phyloP scores from a whole-genome alignment of 208 protist genomes.

The Leishmania mexicana region DNA sequence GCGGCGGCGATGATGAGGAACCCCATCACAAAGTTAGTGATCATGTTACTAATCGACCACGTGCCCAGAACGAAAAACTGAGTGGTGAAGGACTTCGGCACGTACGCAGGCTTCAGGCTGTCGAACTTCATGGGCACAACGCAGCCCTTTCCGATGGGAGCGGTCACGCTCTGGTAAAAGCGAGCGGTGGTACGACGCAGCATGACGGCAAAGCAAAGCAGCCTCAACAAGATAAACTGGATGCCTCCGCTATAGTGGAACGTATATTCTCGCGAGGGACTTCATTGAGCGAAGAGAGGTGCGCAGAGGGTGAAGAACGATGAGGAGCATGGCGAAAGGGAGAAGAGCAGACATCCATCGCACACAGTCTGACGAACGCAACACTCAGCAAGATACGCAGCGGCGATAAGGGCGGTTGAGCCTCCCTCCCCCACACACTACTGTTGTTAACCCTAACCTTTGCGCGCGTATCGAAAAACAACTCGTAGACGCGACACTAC shows the following conservation, averaged over 20 bases:
- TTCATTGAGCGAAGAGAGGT: not conserved
- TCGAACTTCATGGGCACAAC: conserved; percentile 85
- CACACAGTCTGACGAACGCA: not conserved
- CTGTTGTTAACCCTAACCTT: not conserved
- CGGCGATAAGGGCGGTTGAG: not conserved
- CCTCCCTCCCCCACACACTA: not conserved
- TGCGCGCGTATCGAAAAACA: not conserved
- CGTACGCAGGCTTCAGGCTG: conserved; percentile 78
- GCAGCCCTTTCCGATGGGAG: conserved; percentile 76
- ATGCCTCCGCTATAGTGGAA: not conserved
- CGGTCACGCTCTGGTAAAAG: conserved; percentile 61
- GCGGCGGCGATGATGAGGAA: conserved; percentile 79
- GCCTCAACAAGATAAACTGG: conserved; percentile 7
- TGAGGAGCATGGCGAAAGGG: not conserved
- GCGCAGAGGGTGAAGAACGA: no score
- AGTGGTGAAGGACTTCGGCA: conserved; percentile 76
- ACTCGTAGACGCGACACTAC: not conserved
- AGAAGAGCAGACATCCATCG: not conserved
- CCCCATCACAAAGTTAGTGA: conserved; percentile 76
- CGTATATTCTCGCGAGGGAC: not conserved
- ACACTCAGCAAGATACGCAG: not conserved
- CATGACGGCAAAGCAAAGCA: conserved; percentile 34
- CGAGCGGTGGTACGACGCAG: conserved; percentile 59
- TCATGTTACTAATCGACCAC: conserved; percentile 81
- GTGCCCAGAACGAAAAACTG: conserved; percentile 83